Conservation (phyloP, 2,329 filamentous ascomycete species). For the Fusarium chuoi region DNA sequence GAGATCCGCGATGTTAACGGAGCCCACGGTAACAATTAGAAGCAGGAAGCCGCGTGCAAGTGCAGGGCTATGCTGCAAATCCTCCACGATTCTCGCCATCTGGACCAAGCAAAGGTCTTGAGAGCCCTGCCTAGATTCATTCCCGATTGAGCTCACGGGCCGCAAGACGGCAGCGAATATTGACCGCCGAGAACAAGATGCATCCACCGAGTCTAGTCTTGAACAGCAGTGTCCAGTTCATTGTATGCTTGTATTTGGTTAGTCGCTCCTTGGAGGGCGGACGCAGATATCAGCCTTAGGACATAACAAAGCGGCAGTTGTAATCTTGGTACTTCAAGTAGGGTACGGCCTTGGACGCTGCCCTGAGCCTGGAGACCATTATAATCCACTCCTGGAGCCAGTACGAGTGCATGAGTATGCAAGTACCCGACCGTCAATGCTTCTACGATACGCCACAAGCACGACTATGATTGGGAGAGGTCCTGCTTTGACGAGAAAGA, state of each 20-base stretch:
- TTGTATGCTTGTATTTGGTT: conserved; percentile 5
- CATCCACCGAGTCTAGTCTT: conserved; percentile 27
- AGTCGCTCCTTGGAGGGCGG: conserved; percentile 6
- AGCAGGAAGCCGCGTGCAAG: conserved; percentile 46
- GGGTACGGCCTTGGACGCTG: conserved; percentile 29
- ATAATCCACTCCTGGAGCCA: conserved; percentile 26
- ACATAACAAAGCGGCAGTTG: conserved; percentile 23
- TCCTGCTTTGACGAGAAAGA: conserved; percentile 40
- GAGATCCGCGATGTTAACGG: conserved; percentile 25
- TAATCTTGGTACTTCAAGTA: conserved; percentile 29
- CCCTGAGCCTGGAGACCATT: conserved; percentile 35
- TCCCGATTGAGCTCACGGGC: conserved; percentile 35
- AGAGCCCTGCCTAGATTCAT: conserved; percentile 25
- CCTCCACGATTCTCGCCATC: conserved; percentile 40
- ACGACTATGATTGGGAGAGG: conserved; percentile 54
- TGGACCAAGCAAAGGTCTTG: conserved; percentile 44
- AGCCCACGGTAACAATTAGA: conserved; percentile 38
- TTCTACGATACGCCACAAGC: conserved; percentile 61
- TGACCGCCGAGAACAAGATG: conserved; percentile 19
- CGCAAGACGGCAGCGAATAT: conserved; percentile 32
- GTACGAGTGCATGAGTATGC: conserved; percentile 56
- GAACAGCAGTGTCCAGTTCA: conserved; percentile 9
- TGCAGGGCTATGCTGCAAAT: conserved; percentile 40
- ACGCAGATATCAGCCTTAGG: conserved; percentile 24
- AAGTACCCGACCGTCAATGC: conserved; percentile 59